Base-by-base conservation (phyloP, 2,329 filamentous ascomycete genomes). In the Drechslerella coelobrocha region DNA sequence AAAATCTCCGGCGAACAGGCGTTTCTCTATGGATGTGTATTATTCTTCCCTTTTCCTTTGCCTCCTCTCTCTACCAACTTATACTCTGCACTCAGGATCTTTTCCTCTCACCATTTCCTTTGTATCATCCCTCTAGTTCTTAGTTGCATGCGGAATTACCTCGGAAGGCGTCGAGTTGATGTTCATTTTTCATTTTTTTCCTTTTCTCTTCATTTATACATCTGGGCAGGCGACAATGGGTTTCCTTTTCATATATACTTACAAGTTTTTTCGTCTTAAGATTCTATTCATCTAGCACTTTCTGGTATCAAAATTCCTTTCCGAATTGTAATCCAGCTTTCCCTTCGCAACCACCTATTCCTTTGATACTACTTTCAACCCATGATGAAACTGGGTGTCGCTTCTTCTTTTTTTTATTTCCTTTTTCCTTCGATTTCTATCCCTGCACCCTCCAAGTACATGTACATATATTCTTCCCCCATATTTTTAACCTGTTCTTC, bases 91-190 rank as follows among this genome's bases (percentile, higher is more conserved):
- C 37, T 10, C 41, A 19, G 21, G n/a, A 19, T 34, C 26, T 34
- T 48, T 53, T 59, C 48, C 27, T 45, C 27, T 48, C 31, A 21
- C 47, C 39, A 47, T 59, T 68, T 65, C 50, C n/a, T 74, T 55
- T 74, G 55, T 73, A 66, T 73, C 55, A 45, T 74, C 65, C 73
- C 51, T 72, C 53, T 51, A 12, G 41, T 23, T 48, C 29, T 48
- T 37, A 31, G 24, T 62, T 47, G 17, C 19, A 26, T 51, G 19
- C 43, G 57, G 50, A 47, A 43, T 57, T 60, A 68, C 56, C 59
- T 65, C 57, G 55, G 61, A 37, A 51, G 60, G 61, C 68, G 61
- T 72, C 60, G 52, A 66, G 61, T 63, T 66, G 62, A 43, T 31
- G 57, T 39, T 39, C 59, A 5, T 48, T 61, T 63, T 72, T 56